phyloP scores from a whole-genome alignment of 2,329 filamentous ascomycete genomes.

The Alternaria ventricosa region DNA sequence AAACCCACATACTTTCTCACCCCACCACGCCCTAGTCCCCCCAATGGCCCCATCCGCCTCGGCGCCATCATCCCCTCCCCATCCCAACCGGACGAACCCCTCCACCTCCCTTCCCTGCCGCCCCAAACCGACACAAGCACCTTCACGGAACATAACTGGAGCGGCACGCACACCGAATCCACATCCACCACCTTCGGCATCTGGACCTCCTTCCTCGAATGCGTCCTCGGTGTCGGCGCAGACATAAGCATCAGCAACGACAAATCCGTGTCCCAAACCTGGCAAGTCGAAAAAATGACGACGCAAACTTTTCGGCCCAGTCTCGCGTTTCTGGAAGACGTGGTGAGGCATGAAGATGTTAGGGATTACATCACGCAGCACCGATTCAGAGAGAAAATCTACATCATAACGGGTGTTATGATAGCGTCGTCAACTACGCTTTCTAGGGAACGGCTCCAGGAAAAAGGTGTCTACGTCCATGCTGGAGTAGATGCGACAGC shows the following conservation, averaged over 20 bases:
- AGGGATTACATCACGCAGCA: slow-evolving; percentile 1
- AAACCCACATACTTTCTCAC: background rate
- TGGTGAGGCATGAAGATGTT: background rate
- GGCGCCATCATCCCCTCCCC: slow-evolving; percentile 13
- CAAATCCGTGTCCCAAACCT: background rate
- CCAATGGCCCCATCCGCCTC: slow-evolving; percentile 10
- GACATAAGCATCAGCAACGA: background rate
- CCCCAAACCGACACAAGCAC: background rate
- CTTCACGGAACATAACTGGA: background rate
- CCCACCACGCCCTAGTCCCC: background rate
- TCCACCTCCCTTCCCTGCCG: background rate
- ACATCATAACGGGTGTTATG: slow-evolving; percentile 16
- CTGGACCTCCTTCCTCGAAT: slow-evolving; percentile 15
- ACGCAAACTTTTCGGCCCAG: background rate
- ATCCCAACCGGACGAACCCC: slow-evolving; percentile 10
- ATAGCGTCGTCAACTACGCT: background rate
- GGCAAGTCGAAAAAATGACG: background rate
- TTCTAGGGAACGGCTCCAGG: background rate
- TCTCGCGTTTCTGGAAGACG: background rate
- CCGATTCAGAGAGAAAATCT: slow-evolving; percentile 7
- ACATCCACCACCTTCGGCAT: slow-evolving; percentile 5
- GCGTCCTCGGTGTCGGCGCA: slow-evolving; percentile 6
- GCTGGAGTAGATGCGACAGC: slow-evolving; percentile 10
- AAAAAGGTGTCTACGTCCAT: slow-evolving; percentile 3
- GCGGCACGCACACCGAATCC: background rate